Base-by-base conservation (phyloP, 768 basidiomycete genomes). In the Tephrocybe rancida region DNA sequence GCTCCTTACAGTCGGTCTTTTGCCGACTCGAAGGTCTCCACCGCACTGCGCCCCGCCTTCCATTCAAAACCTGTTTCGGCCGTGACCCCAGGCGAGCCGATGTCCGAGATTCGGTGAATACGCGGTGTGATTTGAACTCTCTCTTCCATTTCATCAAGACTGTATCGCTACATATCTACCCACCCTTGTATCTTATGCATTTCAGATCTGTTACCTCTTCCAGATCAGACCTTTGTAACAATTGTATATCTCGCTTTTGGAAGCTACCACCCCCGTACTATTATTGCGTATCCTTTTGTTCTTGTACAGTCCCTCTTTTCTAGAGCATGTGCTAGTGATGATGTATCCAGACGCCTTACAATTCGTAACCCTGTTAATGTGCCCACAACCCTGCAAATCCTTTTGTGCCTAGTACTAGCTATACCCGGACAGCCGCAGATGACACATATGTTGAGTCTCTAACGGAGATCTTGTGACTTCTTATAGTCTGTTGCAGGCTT, bases 11-110 rank as follows among this genome's bases (percentile, higher is more conserved):
- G 66, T 22, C 67, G 61, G 44, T 70, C 66, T n/a, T 57, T 66
- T 14, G 57, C 64, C 13, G 68, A 70, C 42, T 50, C 64, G 14
- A 63, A 64, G 21, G 73, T 74, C 44, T 71, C 71, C 6, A 74
- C 72, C 5, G 69, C 66, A 13, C 59, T 73, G 34, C 62, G 73
- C 24, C 73, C 73, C 16, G 73, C 66, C 5, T 70, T 71, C 47
- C 54, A 61, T 55, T 25, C 49, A 3, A 45, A 46, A 51, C 44
- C 56, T 24, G 29, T 46, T 38, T 39, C 42, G 26, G 27, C 26
- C 6, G 18, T 10, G 2, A 25, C 39, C 16, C 35, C 25, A 26
- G 54, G 41, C 18, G 51, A 48, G 21, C 26, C 35, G 26, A 57
- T 34, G 34, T 47, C 45, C 10, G 50, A 46, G 14, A 22, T 45